Base-by-base conservation (phyloP, 371 early-diverging fungal species). In the Saksenaea oblongispora region DNA sequence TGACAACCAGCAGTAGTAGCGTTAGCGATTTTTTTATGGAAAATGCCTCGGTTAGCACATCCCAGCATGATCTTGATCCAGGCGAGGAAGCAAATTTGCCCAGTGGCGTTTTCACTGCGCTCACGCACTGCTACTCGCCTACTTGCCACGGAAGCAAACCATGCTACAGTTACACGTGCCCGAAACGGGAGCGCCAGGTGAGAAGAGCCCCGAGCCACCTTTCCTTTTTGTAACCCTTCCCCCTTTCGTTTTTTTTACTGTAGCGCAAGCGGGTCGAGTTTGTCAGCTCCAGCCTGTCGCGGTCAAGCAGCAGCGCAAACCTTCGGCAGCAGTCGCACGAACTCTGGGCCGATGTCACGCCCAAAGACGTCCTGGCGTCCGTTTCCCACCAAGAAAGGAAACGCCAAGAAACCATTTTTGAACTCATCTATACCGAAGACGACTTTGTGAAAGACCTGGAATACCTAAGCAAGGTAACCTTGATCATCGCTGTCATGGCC, bases 331-430 rank as follows among this genome's bases (percentile, higher is more conserved):
- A 54, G 15, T 28, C 58, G 15, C 64, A 69, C 34, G 62, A 69
- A 14, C 34, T 73, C 9, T 92, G 91, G 93, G 85, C 86, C 10
- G 82, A 75, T 53, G 73, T 78, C 4, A 88, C 90, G 1, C 87
- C 93, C 3, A 83, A 84, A 64, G 84, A 83, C 5, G 73, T 94
- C 5, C 72, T 87, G 8, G 85, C 88, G 35, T 80, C 88, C 3
- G 79, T 93, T 0, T 85, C 90, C 15, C 80, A 85, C 28, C 69
- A 76, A 13, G 98, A 98, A 72, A 81, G 87, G 65, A 93, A 92
- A 65, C 87, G 97, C 0, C 98, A 98, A 68, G 96, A 98, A 70
- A 87, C 87, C 54, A 91, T 98, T 54, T 96, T 87, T 71, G 98
- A 98, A 79, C 65, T 97, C 53, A 91, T 96, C 26, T 87, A 93